Conservation (phyloP, 345 rosid genomes). For the Eutrema heterophyllum region DNA sequence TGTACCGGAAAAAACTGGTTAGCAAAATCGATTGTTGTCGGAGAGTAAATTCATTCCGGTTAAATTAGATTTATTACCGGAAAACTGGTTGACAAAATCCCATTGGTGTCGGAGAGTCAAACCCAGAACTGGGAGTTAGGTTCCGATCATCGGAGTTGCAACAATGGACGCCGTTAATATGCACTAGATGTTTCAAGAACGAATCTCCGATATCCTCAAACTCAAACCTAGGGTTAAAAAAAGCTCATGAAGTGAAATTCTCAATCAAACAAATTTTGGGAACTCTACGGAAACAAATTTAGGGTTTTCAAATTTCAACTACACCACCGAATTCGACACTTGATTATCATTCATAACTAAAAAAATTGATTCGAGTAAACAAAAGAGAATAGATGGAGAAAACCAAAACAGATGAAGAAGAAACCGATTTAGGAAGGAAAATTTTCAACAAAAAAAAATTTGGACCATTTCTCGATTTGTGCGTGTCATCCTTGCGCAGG, state of each 20-base stretch:
- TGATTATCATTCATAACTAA: not conserved
- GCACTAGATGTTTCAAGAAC: no score
- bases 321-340: not conserved
- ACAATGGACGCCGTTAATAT: not conserved
- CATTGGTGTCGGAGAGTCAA: not conserved
- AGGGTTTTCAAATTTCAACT: no score
- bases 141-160: not conserved
- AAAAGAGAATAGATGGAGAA: not conserved
- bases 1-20: no score
- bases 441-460: not conserved
- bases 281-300: no score
- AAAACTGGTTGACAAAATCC: not conserved
- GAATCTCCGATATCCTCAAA: no score
- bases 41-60: not conserved
- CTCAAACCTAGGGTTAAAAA: no score
- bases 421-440: not conserved
- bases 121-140: not conserved
- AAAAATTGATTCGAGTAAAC: not conserved
- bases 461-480: not conserved
- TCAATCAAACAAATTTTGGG: no score
- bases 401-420: not conserved
- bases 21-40: no score
- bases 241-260: no score
- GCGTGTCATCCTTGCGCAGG: slow-evolving; percentile 4
- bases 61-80: not conserved